phyloP scores from a whole-genome alignment of 352 stramenopile genomes.

The Blastocystis hominis region DNA sequence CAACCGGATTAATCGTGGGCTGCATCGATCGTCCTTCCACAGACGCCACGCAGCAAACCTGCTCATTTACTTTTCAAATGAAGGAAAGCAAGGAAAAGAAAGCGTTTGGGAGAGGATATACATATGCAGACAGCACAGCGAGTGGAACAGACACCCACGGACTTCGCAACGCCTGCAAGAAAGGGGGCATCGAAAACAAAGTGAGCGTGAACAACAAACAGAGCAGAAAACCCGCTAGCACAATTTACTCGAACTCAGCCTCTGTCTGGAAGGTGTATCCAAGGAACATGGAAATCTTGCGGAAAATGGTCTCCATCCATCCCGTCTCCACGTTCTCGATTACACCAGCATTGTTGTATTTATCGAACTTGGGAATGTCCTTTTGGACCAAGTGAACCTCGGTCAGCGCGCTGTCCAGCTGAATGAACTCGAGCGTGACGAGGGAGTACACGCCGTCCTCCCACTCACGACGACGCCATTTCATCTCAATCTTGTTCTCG shows the following conservation, averaged over 20 bases:
- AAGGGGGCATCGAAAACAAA: not conserved
- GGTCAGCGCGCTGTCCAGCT: slow-evolving; percentile 25
- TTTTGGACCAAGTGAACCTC: slow-evolving; percentile 34
- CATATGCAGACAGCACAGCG: not conserved
- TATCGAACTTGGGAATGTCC: slow-evolving; percentile 38
- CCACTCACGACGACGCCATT: slow-evolving; percentile 53
- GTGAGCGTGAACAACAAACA: not conserved
- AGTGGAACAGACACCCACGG: slow-evolving; percentile 6
- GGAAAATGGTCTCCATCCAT: slow-evolving; percentile 54
- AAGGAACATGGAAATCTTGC: slow-evolving; percentile 46
- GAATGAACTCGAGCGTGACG: not conserved
- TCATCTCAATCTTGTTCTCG: slow-evolving; percentile 17
- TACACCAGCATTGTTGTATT: slow-evolving; percentile 35
- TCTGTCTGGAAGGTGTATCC: slow-evolving; percentile 37
- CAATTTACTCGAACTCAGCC: slow-evolving; percentile 56
- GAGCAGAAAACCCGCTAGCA: not conserved
- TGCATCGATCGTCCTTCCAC: slow-evolving; percentile 31
- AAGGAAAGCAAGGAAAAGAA: not conserved
- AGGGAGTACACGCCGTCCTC: slow-evolving; percentile 37
- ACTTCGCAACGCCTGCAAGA: not conserved
- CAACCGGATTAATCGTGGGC: slow-evolving; percentile 1
- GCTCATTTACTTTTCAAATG: not conserved
- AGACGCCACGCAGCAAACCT: not conserved
- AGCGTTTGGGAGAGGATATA: not conserved
- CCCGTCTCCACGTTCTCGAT: slow-evolving; percentile 3